A percentile compares a stretch with the other conserved stretches of the same genome.
phyloP scores from a whole-genome alignment of 2,329 filamentous ascomycete genomes.

The Arthrobotrys sphaeroides region DNA sequence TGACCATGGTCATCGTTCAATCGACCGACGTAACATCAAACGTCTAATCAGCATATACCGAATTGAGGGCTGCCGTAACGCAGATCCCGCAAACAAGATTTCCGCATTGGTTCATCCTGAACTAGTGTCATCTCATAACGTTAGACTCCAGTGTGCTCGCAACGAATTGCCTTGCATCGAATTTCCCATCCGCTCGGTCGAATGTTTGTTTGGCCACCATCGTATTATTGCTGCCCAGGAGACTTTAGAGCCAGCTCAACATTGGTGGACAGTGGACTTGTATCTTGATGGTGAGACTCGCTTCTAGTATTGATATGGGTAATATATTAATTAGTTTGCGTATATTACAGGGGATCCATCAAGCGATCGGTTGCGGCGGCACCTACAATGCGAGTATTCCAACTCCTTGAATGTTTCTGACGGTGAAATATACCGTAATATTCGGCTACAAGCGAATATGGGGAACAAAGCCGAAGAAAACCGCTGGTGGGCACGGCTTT shows the following conservation, averaged over 20 bases:
- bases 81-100: not conserved
- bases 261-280: not conserved
- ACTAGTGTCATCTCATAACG: not conserved
- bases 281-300: not conserved
- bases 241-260: not conserved
- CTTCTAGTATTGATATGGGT: not conserved
- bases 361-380: not conserved
- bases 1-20: not conserved
- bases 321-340: too few species aligned
- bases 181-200: not conserved
- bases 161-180: not conserved
- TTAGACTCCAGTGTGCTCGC: not conserved
- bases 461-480: not conserved
- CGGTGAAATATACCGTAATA: not conserved
- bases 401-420: conserved; percentile 17
- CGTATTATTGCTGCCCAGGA: conserved; percentile 5
- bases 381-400: conserved; percentile 5
- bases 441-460: not conserved
- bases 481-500: not conserved
- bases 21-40: conserved; percentile 10
- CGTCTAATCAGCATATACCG: not conserved
- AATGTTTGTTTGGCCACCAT: conserved; percentile 16
- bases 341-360: too few species aligned
- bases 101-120: not conserved
- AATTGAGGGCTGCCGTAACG: not conserved